Evolutionary conservation across 805 yeast species (phyloP), one percentile per base, ranked within the genome.

Genomic region (Monosporozyma unispora): DNA sequence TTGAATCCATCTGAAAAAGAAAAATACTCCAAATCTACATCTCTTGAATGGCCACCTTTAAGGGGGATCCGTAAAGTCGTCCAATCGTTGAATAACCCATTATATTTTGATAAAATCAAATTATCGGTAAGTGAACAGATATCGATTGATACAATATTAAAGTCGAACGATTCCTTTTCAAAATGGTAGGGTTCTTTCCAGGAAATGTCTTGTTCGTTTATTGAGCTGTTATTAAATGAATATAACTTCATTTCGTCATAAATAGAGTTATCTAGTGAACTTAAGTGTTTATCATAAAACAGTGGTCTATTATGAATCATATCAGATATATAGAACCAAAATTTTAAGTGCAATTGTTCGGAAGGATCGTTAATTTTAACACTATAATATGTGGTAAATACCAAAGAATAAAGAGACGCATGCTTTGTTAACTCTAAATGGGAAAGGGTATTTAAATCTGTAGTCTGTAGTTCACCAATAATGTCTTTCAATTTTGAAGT

Each of bases 61-160:
- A 85, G 58, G 0, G 95, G 90, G 23, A 89, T 60, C 46, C 82
- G 72, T 14, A 84, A 47, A 45, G 76, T 67, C 14, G 76, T 69
- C 3, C 82, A 83, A 1, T 55, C 56, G 0, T 57, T 46, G 48
- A 57, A 48, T 51, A 57, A 51, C 2, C 67, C 56, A 25, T 67
- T 71, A 37, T 70, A 62, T 52, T 77, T 73, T 3, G 84, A 66
- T 3, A 88, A 50, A 0, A 82, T 53, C 25, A 89, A 66, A 58
- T 79, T 82, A 0, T 82, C 84, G 8, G 82, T 74, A 8, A 70
- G 57, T 0, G 77, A 67, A 53, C 87, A 80, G 8, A 79, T 59
- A 56, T 83, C 90, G 22, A 89, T 63, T 0, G 83, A 71, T 0
- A 87, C 66, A 0, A 82, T 56, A 48, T 61, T 57, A 27, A 61